Percentiles rank a stretch among this genome's conserved stretches.
Evolutionary conservation across 108 stramenopile species (phyloP).

Genomic region (Parietichytrium sp.): DNA sequence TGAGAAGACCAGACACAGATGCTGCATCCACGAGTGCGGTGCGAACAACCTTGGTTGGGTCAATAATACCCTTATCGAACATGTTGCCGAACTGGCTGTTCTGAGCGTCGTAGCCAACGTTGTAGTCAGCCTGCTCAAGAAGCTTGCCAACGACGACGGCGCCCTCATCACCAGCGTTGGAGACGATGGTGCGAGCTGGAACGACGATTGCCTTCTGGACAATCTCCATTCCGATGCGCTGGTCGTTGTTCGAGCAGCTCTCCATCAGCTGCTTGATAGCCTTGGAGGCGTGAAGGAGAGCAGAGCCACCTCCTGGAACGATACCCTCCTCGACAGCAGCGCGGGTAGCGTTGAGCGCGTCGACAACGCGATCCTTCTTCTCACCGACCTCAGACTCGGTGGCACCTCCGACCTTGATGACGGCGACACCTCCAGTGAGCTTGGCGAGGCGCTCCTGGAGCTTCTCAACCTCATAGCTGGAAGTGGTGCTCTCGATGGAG

Average conservation of each 20-base stretch:
- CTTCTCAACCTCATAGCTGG: conserved; percentile 99
- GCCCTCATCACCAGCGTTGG: conserved; percentile 94
- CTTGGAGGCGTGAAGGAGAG: conserved; percentile 94
- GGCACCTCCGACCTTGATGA: conserved; percentile 97
- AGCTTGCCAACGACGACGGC: conserved; percentile 92
- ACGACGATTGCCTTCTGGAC: conserved; percentile 89
- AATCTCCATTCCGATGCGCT: conserved; percentile 95
- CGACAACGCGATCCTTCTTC: conserved; percentile 99
- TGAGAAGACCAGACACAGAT: conserved; percentile 90
- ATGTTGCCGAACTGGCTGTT: conserved; percentile 86
- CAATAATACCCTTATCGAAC: conserved; percentile 94
- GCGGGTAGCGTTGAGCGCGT: conserved; percentile 97
- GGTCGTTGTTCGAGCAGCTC: conserved; percentile 88
- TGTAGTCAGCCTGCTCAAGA: conserved; percentile 65
- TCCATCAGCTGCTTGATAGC: conserved; percentile 72
- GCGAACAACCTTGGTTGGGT: conserved; percentile 98
- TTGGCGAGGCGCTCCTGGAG: conserved; percentile 99
- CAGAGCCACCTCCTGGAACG: conserved; percentile 98
- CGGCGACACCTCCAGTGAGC: conserved; percentile 94
- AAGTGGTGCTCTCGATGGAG: conserved; percentile 89
- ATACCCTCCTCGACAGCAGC: conserved; percentile 99
- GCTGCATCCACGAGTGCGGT: conserved; percentile 96
- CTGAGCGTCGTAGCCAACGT: conserved; percentile 82
- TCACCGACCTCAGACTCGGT: conserved; percentile 97
- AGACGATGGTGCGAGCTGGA: conserved; percentile 85